Base-by-base conservation (phyloP, 1,284 basidiomycete species). In the Caloboletus inedulis region DNA sequence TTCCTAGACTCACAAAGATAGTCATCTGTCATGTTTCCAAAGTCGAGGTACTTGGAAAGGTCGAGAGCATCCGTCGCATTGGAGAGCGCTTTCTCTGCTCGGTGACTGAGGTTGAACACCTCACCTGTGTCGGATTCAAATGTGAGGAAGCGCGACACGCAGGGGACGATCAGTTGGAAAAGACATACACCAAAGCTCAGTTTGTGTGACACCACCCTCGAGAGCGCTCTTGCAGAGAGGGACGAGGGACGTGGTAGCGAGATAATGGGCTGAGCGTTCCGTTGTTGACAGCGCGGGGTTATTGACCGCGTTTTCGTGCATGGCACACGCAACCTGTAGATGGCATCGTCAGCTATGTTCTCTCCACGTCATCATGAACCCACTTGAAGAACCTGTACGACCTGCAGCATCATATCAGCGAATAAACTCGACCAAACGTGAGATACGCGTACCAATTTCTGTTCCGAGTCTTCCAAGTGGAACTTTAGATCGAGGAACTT, bases 241-340 rank as follows among this genome's bases (percentile, higher is more conserved):
- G 13, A 43, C 31, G 4, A 64, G 62, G 16, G 57, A 40, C 0
- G 4, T 3, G 2, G 41, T 46, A 4, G 62, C 54, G 30, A 61
- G 31, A 2, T 53, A n/a, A 16, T 66, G 51, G 4, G 10, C 3
- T 19, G 39, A 40, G 16, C 40, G 59, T 39, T 66, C 27, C 1
- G 29, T 1, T 3, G 6, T 8, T 21, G 59, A 45, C 53, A 66
- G 47, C 18, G 3, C 1, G 10, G 35, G 12, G 12, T 63, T 56
- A 2, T 54, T 63, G 41, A 66, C 10, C 7, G 54, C 60, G 6
- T 51, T 66, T 53, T 66, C 57, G 12, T 66, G 62, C 63, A 64
- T 54, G 5, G 57, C 63, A 43, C 49, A 58, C 2, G 59, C 65
- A 31, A 60, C 23, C 62, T 64, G 49, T 36, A 45, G 7, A 18